A percentile compares a stretch with the other conserved stretches of the same genome.
These are phyloP conservation scores for Fagopyrum esculentum DNA, from an alignment of 148 eudicot species.

Conservation along the genomic window DNA sequence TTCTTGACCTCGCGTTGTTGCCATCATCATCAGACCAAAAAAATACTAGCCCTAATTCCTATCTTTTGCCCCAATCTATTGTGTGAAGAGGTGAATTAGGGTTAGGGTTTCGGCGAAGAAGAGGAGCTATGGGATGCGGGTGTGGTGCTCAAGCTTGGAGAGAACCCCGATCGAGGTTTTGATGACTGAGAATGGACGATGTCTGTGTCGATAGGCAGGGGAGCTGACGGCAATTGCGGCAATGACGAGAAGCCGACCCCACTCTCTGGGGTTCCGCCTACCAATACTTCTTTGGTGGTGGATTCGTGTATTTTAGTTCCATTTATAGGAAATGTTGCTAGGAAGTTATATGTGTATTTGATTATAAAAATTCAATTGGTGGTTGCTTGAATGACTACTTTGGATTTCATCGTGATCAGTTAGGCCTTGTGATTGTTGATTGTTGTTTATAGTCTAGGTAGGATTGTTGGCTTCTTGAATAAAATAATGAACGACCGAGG, in stretches of 20 bases:
- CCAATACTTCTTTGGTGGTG: constrained; percentile 24
- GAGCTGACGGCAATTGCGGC: constrained; percentile 54
- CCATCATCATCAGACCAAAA: constrained; percentile 1
- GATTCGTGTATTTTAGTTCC: constrained; percentile 41
- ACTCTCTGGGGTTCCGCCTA: constrained; percentile 22
- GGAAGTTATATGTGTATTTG: constrained; percentile 32
- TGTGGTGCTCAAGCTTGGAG: constrained; percentile 30
- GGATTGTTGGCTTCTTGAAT: constrained; percentile 60
- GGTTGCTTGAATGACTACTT: constrained; percentile 53
- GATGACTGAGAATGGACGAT: constrained; percentile 55
- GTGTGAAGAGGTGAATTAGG: constrained; percentile 16
- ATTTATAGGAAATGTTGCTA: constrained; percentile 23
- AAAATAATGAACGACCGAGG: constrained; percentile 24
- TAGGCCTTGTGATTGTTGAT: constrained; percentile 40
- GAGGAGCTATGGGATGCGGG: constrained; percentile 36
- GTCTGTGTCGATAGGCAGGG: constrained; percentile 59
- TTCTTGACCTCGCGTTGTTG: no score
- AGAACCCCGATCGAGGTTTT: constrained; percentile 16
- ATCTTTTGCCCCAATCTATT: background rate
- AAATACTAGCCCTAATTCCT: constrained; percentile 81
- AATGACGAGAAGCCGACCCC: constrained; percentile 46
- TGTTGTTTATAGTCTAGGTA: constrained; percentile 40
- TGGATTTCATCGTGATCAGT: constrained; percentile 42
- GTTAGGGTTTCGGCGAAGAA: constrained; percentile 33
- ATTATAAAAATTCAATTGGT: constrained; percentile 30